Evolutionary conservation across 164 flowering plant species (phyloP), one percentile per base, ranked within the genome.

Genomic region (Aristolochia fimbriata): DNA sequence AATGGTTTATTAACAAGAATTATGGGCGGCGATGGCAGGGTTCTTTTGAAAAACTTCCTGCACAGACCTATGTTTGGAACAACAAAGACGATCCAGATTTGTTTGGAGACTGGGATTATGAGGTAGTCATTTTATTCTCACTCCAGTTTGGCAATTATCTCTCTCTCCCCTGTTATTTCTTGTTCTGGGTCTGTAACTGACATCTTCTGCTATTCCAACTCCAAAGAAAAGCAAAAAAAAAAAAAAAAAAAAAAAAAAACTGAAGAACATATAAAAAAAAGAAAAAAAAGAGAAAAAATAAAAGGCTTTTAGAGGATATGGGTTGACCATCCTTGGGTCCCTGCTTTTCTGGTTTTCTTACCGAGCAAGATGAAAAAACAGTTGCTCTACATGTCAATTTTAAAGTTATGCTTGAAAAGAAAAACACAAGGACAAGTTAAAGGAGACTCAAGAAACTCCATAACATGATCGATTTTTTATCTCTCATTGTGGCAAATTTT

Each of bases 101-200:
- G 64, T 84, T 78, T 65, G 98, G 98, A 48, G 81, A 78, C 11
- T 89, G 96, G 96, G 64, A 84, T 73, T 84, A 87, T 70, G 93
- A 87, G 96, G 98, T 92, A 76, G 61, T 25, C n/a, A n/a, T 41
- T 62, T 25, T 20, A 15, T 23, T n/a, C 23, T 11, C n/a, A 17
- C 62, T 13, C 6, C 20, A 25, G 24, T 21, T 17, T 50, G 20
- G 53, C 21, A 21, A n/a, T 9, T 50, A 12, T 25, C 16, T 30
- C 17, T 51, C 23, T 9, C 52, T n/a, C 14, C 2, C 43, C 25
- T 24, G 15, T 30, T 30, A 27, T 27, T 27, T 27, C 5, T 27
- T 27, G 30, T 27, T 2, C 30, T 27, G 30, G 30, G 30, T 27
- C 5, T 27, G 30, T 27, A 27, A 37, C 2, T n/a, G 46, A 3